Evolutionary conservation across 2,329 filamentous ascomycete species (phyloP), one percentile per base, ranked within the genome.

Genomic region (Sclerotiophoma versabilis): DNA sequence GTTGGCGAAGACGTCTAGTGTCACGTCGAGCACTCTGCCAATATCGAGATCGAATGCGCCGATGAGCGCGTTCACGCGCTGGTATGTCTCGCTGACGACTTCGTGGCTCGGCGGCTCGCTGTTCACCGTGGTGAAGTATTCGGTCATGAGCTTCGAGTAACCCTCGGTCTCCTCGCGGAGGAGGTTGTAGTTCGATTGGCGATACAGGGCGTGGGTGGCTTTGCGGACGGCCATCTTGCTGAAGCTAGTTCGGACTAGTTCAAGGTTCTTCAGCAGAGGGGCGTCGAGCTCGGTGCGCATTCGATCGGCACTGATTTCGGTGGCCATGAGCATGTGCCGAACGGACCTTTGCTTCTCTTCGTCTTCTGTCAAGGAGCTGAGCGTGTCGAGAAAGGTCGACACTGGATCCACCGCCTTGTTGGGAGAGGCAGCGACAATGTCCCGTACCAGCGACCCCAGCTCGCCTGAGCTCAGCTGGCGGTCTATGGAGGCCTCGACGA

Each of bases 31-130:
- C 4, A 96, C 93, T 68, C 96, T 86, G 42, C 95, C 96, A 30
- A 97, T 95, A 72, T 99, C 95, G 58, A 99, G 83, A 75, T 99
- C 93, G 70, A 99, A 99, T 7, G 95, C 95, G 51, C 95, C 95
- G 62, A 99, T 96, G 66, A 99, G 84, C 14, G 91, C 93, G 76
- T 96, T 97, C 59, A 99, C 89, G 60, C 88, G 87, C 71, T 97
- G 91, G 66, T 96, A 97, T 0, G 92, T 92, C 66, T 92, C 88
- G 64, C 90, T 87, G 2, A 93, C 91, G 29, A 90, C 84, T 58
- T 92, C 89, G 47, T 85, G 85, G 2, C 87, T 87, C n/a, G 89
- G 88, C 19, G 87, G 86, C 49, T 89, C 86, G 57, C 84, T 86
- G 64, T 87, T 88, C 66, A 90, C 91, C 0, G 90, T 96, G 7